Conservation (phyloP, 2,329 filamentous ascomycete genomes). For the Mollisia scopiformis region DNA sequence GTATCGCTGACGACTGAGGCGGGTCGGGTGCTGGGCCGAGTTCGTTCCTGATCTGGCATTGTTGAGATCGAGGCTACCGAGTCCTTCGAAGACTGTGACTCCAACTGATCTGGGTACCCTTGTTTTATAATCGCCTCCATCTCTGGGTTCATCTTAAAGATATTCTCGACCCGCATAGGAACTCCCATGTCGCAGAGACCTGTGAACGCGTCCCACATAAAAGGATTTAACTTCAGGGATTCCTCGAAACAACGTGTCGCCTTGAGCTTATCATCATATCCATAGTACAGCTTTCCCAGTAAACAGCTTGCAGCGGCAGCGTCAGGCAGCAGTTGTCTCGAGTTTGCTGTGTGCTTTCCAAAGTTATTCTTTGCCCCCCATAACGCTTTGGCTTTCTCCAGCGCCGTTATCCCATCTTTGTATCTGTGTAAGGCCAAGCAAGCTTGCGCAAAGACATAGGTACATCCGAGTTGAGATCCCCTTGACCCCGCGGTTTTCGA, state of each 20-base stretch:
- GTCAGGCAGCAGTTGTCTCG: slow-evolving; percentile 77
- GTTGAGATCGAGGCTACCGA: slow-evolving; percentile 12
- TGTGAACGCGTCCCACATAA: slow-evolving; percentile 97
- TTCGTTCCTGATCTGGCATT: slow-evolving; percentile 30
- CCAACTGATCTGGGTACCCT: slow-evolving; percentile 26
- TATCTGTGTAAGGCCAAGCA: slow-evolving; percentile 79
- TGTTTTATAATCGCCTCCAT: slow-evolving; percentile 53
- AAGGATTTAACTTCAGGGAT: slow-evolving; percentile 85
- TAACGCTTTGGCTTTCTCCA: slow-evolving; percentile 79
- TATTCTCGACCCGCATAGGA: slow-evolving; percentile 78
- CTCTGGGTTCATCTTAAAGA: slow-evolving; percentile 77
- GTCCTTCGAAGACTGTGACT: slow-evolving; percentile 29
- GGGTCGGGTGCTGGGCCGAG: slow-evolving; percentile 27
- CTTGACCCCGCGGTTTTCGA: slow-evolving; percentile 72
- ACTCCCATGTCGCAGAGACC: slow-evolving; percentile 87
- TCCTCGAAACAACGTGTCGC: slow-evolving; percentile 88
- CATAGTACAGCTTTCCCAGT: slow-evolving; percentile 84
- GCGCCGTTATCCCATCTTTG: slow-evolving; percentile 77
- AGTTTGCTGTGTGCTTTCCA: slow-evolving; percentile 80
- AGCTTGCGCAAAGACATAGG: slow-evolving; percentile 89
- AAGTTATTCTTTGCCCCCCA: slow-evolving; percentile 79
- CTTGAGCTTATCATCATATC: slow-evolving; percentile 78
- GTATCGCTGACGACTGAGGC: slow-evolving; percentile 31
- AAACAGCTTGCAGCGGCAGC: slow-evolving; percentile 82
- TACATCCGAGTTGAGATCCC: slow-evolving; percentile 80